Percentiles rank a stretch among this genome's conserved stretches.
phyloP scores from a whole-genome alignment of 2,329 filamentous ascomycete species.

The Apiospora malaysiana region DNA sequence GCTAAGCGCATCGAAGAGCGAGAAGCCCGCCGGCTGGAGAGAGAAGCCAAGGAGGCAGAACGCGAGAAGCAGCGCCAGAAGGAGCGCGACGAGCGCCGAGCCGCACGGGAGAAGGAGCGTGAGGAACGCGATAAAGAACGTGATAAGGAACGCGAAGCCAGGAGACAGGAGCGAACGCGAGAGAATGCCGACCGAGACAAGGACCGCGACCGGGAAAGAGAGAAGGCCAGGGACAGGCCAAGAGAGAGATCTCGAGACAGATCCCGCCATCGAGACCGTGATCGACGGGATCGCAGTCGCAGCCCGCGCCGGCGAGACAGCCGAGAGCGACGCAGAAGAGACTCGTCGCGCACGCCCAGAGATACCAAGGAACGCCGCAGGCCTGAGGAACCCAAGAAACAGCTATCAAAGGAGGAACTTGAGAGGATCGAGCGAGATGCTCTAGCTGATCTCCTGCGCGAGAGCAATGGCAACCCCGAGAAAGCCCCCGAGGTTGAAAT shows the following conservation, averaged over 20 bases:
- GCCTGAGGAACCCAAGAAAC: slow-evolving; percentile 56
- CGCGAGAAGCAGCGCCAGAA: slow-evolving; percentile 54
- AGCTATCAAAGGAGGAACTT: slow-evolving; percentile 63
- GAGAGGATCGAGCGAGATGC: slow-evolving; percentile 64
- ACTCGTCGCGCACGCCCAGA: slow-evolving; percentile 37
- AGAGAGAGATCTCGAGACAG: slow-evolving; percentile 35
- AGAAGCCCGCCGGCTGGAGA: slow-evolving; percentile 53
- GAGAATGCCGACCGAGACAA: slow-evolving; percentile 32
- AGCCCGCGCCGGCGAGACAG: slow-evolving; percentile 36
- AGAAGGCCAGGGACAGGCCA: slow-evolving; percentile 41
- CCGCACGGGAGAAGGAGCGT: slow-evolving; percentile 53
- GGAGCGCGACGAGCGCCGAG: slow-evolving; percentile 60
- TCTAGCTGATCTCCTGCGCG: slow-evolving; percentile 62
- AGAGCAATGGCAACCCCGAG: slow-evolving; percentile 57
- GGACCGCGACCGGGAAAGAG: slow-evolving; percentile 41
- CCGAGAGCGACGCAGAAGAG: slow-evolving; percentile 40
- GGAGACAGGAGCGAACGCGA: slow-evolving; percentile 7
- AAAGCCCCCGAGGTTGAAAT: slow-evolving; percentile 62
- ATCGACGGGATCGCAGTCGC: slow-evolving; percentile 40
- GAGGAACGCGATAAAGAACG: slow-evolving; percentile 48
- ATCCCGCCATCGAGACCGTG: slow-evolving; percentile 40
- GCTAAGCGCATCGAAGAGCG: slow-evolving; percentile 56
- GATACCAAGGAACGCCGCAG: slow-evolving; percentile 44
- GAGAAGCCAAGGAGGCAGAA: slow-evolving; percentile 43
- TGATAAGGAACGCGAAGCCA: slow-evolving; percentile 38